phyloP scores from a whole-genome alignment of 2,329 filamentous ascomycete species.

The Neonectria neomacrospora region DNA sequence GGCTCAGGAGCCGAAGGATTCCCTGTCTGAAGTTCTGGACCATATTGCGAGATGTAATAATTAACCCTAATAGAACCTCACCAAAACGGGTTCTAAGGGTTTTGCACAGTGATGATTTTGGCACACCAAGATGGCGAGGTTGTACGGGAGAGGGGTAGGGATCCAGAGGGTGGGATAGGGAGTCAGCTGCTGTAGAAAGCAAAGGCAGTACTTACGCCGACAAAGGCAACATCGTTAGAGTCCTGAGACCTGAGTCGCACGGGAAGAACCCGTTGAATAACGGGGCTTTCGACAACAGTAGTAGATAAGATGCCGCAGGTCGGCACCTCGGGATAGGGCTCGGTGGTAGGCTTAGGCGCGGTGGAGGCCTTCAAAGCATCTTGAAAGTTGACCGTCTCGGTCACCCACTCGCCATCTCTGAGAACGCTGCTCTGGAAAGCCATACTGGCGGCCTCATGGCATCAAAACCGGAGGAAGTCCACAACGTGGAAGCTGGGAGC shows the following conservation, averaged over 20 bases:
- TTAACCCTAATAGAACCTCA: background rate
- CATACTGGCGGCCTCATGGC: conserved; percentile 47
- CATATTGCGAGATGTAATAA: background rate
- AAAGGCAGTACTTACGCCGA: conserved; percentile 71
- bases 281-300: conserved; percentile 80
- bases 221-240: conserved; percentile 85
- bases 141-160: background rate
- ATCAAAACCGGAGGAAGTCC: conserved; percentile 24
- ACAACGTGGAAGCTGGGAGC: conserved; percentile 6
- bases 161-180: background rate
- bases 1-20: background rate
- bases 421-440: conserved; percentile 66
- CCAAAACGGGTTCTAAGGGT: background rate
- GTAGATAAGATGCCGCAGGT: conserved; percentile 79
- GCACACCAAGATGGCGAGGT: background rate
- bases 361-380: conserved; percentile 54
- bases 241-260: conserved; percentile 77
- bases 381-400: conserved; percentile 60
- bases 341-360: conserved; percentile 46
- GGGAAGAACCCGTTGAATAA: conserved; percentile 80
- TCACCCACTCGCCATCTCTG: conserved; percentile 67
- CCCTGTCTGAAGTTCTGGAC: background rate
- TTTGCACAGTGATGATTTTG: background rate
- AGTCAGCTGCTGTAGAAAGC: background rate
- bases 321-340: conserved; percentile 56